These are phyloP conservation scores for Suillus decipiens DNA, from an alignment of 768 basidiomycete species.

Conservation along the genomic window DNA sequence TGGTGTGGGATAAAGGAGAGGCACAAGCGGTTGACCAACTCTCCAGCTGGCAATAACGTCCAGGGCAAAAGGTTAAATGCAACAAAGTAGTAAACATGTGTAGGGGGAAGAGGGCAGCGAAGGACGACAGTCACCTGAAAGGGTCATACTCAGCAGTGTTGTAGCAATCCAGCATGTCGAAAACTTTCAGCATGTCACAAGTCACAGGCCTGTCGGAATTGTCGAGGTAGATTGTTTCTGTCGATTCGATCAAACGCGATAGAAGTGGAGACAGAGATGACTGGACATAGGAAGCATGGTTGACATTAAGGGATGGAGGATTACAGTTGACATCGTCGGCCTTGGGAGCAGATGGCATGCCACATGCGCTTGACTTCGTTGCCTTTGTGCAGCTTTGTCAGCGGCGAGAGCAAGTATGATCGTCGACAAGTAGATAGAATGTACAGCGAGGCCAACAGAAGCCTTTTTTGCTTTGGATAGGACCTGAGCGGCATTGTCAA, in stretches of 20 bases:
- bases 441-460: neutral
- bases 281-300: neutral
- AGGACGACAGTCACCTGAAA: too few species aligned
- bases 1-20: too few species aligned
- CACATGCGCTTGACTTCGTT: neutral
- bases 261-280: neutral
- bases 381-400: neutral
- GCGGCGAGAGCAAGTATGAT: neutral
- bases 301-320: neutral
- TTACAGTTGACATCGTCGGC: neutral
- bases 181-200: too few species aligned
- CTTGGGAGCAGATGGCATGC: neutral
- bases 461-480: neutral
- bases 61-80: too few species aligned
- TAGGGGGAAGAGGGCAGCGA: too few species aligned
- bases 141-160: too few species aligned
- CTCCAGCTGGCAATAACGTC: too few species aligned
- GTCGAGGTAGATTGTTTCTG: neutral
- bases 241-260: neutral
- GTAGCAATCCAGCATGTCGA: too few species aligned
- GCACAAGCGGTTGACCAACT: too few species aligned
- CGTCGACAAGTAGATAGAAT: neutral
- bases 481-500: neutral
- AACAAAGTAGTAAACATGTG: too few species aligned
- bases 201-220: too few species aligned